Conservation (phyloP, 108 stramenopile species). For the Skeletonema menzelii region DNA sequence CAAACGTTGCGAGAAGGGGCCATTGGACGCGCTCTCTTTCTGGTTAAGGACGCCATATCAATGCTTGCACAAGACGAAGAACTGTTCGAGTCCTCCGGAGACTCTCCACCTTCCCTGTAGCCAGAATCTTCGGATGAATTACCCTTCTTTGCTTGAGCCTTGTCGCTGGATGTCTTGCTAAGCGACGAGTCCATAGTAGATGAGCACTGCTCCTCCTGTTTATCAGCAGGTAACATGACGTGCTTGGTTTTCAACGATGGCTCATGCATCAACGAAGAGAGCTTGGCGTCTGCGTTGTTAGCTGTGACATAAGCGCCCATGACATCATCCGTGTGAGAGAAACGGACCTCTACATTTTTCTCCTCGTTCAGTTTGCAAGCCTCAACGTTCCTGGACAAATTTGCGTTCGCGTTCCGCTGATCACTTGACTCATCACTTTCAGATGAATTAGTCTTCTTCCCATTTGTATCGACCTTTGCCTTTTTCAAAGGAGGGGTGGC, state of each 20-base stretch:
- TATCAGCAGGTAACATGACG: conserved; percentile 2
- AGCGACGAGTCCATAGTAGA: conserved; percentile 62
- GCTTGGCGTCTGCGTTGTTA: conserved; percentile 80
- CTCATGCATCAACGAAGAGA: conserved; percentile 69
- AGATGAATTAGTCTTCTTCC: conserved; percentile 8
- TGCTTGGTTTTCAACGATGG: conserved; percentile 12
- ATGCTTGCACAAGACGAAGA: conserved; percentile 11
- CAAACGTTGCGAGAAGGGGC: conserved; percentile 75
- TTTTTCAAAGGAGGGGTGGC: background rate
- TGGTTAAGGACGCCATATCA: conserved; percentile 56
- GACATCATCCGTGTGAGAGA: conserved; percentile 77
- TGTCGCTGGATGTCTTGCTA: conserved; percentile 55
- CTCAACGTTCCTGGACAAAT: conserved; percentile 56
- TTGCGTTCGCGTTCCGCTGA: conserved; percentile 51
- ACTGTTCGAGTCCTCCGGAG: conserved; percentile 25
- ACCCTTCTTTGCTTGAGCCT: conserved; percentile 22
- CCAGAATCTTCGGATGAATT: conserved; percentile 80
- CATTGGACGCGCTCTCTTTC: conserved; percentile 57
- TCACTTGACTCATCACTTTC: conserved; percentile 62
- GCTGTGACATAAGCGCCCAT: conserved; percentile 84
- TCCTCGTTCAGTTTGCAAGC: conserved; percentile 59
- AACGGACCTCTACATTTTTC: conserved; percentile 32
- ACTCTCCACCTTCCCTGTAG: conserved; percentile 77
- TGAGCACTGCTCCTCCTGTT: conserved; percentile 55
- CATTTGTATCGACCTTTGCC: conserved; percentile 14